These are phyloP conservation scores for Leccinum solheimii DNA, from an alignment of 1,284 basidiomycete species.

Conservation along the genomic window DNA sequence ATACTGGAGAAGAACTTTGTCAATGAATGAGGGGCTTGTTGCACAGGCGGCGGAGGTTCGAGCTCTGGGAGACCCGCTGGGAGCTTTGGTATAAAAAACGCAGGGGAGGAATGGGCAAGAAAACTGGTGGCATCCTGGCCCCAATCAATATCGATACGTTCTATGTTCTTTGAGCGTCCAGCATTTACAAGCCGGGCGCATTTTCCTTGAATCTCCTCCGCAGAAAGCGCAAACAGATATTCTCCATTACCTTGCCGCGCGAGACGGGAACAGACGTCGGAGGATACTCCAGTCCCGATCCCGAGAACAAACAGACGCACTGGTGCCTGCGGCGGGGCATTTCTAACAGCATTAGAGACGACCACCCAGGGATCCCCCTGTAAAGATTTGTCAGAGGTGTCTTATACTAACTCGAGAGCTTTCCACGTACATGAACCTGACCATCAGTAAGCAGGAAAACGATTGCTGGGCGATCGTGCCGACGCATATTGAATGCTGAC, in stretches of 20 bases:
- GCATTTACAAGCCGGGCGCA: slow-evolving; percentile 52
- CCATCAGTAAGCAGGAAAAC: slow-evolving; percentile 60
- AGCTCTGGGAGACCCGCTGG: slow-evolving; percentile 23
- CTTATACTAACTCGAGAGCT: too few species aligned
- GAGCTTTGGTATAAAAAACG: background rate
- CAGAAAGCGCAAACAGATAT: slow-evolving; percentile 44
- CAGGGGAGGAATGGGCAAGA: background rate
- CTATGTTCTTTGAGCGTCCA: slow-evolving; percentile 45
- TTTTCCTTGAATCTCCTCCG: slow-evolving; percentile 48
- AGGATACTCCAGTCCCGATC: slow-evolving; percentile 52
- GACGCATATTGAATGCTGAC: slow-evolving; percentile 22
- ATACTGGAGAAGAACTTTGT: slow-evolving; percentile 45
- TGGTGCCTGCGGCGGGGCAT: slow-evolving; percentile 28
- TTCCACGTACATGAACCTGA: slow-evolving; percentile 32
- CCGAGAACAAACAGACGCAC: slow-evolving; percentile 56
- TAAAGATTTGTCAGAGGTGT: too few species aligned
- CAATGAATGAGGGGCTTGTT: slow-evolving; percentile 47
- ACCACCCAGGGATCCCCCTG: slow-evolving; percentile 18
- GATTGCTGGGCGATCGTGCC: slow-evolving; percentile 39
- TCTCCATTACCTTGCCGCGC: slow-evolving; percentile 52
- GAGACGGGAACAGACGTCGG: slow-evolving; percentile 49
- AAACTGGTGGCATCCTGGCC: slow-evolving; percentile 8
- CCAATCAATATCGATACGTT: slow-evolving; percentile 52
- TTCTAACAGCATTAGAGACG: slow-evolving; percentile 34
- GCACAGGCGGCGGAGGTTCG: slow-evolving; percentile 37